phyloP scores from a whole-genome alignment of 73 alveolate genomes.

The Paramecium sonneborni region DNA sequence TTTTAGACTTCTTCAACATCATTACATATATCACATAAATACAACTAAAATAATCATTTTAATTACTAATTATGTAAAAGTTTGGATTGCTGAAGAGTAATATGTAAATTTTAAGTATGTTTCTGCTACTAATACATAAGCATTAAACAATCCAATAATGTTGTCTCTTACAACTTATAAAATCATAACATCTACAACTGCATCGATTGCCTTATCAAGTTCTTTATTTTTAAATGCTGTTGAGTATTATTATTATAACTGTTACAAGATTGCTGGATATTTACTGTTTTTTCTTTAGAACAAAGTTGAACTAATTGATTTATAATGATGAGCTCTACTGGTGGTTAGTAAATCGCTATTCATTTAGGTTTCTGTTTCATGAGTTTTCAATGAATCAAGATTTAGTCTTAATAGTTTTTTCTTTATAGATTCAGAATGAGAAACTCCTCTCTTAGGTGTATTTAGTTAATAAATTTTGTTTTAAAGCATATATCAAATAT shows the following conservation, averaged over 20 bases:
- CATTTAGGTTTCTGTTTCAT: constrained; percentile 10
- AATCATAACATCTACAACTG: constrained; percentile 36
- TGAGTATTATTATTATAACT: constrained; percentile 12
- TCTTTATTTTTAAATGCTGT: constrained; percentile 18
- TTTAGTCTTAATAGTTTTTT: background rate
- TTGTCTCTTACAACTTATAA: background rate
- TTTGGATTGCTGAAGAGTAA: constrained; percentile 12
- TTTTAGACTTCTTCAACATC: constrained; percentile 40
- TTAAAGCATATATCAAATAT: constrained; percentile 24
- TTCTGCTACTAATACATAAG: constrained; percentile 2
- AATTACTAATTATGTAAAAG: background rate
- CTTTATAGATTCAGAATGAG: background rate
- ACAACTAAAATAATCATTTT: background rate
- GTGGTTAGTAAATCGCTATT: background rate
- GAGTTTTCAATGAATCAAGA: background rate
- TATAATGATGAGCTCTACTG: constrained; percentile 13
- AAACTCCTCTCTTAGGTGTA: background rate
- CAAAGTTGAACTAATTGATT: background rate
- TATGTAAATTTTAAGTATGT: background rate
- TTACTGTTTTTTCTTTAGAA: background rate
- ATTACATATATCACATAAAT: constrained; percentile 35
- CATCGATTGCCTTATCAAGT: constrained; percentile 27
- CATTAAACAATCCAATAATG: background rate
- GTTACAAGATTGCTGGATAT: constrained; percentile 5
- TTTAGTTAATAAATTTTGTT: constrained; percentile 38